phyloP scores from a whole-genome alignment of 2,329 filamentous ascomycete species.

The Rhynchosporium secalis region DNA sequence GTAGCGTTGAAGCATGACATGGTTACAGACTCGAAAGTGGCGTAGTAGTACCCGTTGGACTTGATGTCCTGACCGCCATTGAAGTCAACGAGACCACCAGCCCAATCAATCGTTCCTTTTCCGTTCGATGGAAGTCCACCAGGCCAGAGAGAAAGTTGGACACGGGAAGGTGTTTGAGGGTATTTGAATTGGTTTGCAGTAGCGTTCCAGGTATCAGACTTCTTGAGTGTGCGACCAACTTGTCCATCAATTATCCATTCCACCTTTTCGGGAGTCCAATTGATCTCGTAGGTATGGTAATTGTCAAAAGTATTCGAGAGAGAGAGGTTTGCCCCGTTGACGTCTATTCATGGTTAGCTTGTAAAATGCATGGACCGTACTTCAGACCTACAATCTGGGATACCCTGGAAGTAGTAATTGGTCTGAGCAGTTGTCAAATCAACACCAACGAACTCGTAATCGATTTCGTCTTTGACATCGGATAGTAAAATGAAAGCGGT shows the following conservation, averaged over 20 bases:
- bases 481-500: constrained; percentile 95
- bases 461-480: constrained; percentile 97
- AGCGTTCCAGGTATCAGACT: constrained; percentile 80
- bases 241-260: constrained; percentile 86
- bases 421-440: constrained; percentile 80
- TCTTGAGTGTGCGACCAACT: constrained; percentile 71
- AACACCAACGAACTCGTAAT: constrained; percentile 89
- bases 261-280: constrained; percentile 85
- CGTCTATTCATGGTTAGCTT: constrained; percentile 53
- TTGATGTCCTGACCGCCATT: constrained; percentile 71
- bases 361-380: constrained; percentile 26
- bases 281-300: constrained; percentile 88
- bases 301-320: constrained; percentile 70
- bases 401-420: constrained; percentile 96
- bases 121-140: constrained; percentile 79
- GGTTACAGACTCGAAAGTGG: constrained; percentile 72
- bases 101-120: constrained; percentile 85
- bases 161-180: constrained; percentile 86
- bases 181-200: constrained; percentile 80
- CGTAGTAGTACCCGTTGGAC: constrained; percentile 84
- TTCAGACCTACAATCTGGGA: constrained; percentile 73
- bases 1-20: constrained; percentile 79
- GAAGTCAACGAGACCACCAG: constrained; percentile 90
- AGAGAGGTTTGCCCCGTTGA: constrained; percentile 72
- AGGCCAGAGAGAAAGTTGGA: constrained; percentile 96